These are phyloP conservation scores for Salicornia ramosissima DNA, from an alignment of 148 eudicot genomes.

Conservation along the genomic window DNA sequence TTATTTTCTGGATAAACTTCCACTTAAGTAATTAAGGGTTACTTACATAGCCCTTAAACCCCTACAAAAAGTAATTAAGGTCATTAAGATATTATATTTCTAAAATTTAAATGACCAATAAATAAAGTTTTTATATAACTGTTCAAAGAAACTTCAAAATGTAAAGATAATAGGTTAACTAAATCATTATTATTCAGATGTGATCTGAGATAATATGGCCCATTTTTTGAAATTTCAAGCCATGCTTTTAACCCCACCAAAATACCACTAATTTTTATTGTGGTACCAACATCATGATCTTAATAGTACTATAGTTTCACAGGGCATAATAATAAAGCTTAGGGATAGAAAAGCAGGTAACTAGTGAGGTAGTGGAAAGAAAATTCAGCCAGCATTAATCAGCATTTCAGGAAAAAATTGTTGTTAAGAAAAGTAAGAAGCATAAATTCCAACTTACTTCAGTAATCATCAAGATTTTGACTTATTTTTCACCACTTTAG, in stretches of 20 bases:
- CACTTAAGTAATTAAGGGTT: neutral
- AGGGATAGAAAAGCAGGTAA: conserved; percentile 18
- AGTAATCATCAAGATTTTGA: conserved; percentile 6
- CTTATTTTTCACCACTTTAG: neutral
- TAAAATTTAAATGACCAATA: neutral
- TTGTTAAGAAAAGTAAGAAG: conserved; percentile 7
- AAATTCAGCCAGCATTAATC: conserved; percentile 19
- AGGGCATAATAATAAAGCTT: conserved; percentile 21
- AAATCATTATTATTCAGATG: conserved; percentile 24
- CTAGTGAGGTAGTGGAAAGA: conserved; percentile 15
- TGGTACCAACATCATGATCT: conserved; percentile 31
- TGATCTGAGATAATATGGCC: conserved; percentile 23
- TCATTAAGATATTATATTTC: conserved; percentile 5
- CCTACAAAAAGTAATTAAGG: neutral
- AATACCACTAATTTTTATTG: conserved; percentile 27
- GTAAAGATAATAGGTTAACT: conserved; percentile 8
- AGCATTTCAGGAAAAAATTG: conserved; percentile 11
- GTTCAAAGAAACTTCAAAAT: conserved; percentile 9
- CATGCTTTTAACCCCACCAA: conserved; percentile 34
- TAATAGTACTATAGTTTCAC: conserved; percentile 27
- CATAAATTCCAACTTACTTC: conserved; percentile 6
- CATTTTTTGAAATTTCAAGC: conserved; percentile 26
- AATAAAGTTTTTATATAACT: neutral
- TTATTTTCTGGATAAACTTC: neutral
- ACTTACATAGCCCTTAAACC: neutral